Base-by-base conservation (phyloP, 768 basidiomycete genomes). In the Mycena sanguinolenta region DNA sequence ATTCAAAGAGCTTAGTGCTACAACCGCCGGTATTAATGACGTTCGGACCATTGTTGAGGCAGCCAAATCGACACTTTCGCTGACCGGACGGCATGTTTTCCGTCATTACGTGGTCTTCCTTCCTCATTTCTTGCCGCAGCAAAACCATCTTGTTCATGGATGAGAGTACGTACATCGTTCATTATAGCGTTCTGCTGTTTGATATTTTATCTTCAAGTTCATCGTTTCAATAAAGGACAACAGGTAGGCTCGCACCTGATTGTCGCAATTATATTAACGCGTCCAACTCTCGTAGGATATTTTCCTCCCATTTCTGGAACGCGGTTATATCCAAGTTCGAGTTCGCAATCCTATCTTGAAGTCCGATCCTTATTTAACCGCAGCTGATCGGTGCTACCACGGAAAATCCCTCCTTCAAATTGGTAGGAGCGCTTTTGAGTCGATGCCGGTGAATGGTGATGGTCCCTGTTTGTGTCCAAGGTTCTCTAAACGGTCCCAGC, bases 391-490 rank as follows among this genome's bases (percentile, higher is more conserved):
- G 94, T 30, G 94, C 95, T 0, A 96, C 95, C 4, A 96, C 95
- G 0, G 95, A 96, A 79, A 96, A 96, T 71, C 95, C 95, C 1
- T 94, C 93, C 0, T 96, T 96, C 82, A 93, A 92, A 73, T 78
- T 95, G 36, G 93, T 90, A 21, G 85, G 89, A 36, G 90, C 93
- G 14, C 82, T 95, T 32, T 80, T 95, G 34, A 91, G 91, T 76
- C 89, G 93, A 52, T 95, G 93, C 79, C 87, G 93, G 93, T 92
- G 72, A 75, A 87, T 81, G 9, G 1, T 38, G 49, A 39, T 49
- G 60, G 6, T 16, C 25, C 53, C 59, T 19, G 65, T 13, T 34
- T 34, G 32, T 34, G 58, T 69, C 80, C 50, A 4, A 60, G 59
- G 21, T 71, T 19, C 27, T 50, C 75, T 75, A 13, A n/a, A 72